Conservation (phyloP, 106 monocot genomes). For the Allium fistulosum region DNA sequence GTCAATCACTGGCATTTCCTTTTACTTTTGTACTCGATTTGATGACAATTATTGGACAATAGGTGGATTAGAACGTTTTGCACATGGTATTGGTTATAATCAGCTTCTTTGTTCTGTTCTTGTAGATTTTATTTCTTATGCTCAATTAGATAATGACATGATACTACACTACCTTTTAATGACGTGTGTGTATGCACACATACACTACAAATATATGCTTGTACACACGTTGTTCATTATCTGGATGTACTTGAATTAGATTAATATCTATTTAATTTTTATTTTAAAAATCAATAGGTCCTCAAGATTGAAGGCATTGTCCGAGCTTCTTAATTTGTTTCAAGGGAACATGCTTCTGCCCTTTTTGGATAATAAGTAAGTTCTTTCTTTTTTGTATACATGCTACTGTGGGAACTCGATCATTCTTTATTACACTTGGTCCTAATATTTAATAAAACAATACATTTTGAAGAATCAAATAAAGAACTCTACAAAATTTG, state of each 20-base stretch:
- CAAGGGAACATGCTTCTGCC: constrained; percentile 37
- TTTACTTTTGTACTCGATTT: too few species aligned
- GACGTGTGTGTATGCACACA: too few species aligned
- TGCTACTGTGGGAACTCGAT: background rate
- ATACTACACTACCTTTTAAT: too few species aligned
- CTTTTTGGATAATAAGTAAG: constrained; percentile 50
- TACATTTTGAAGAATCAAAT: background rate
- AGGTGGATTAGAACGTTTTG: too few species aligned
- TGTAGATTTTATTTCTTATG: background rate
- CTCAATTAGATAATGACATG: too few species aligned
- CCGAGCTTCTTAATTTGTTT: constrained; percentile 47
- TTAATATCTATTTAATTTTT: background rate
- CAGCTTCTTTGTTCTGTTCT: background rate
- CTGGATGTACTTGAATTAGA: background rate
- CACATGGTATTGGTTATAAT: too few species aligned
- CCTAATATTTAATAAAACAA: background rate
- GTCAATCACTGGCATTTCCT: too few species aligned
- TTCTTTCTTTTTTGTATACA: background rate
- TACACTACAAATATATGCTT: too few species aligned
- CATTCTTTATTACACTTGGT: background rate
- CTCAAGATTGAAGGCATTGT: constrained; percentile 45
- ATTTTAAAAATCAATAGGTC: constrained; percentile 7
- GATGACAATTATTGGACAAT: too few species aligned
- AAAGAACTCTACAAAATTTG: background rate
- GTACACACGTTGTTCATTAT: background rate